Evolutionary conservation across 805 yeast species (phyloP), one percentile per base, ranked within the genome.

Genomic region (Lachancea lanzarotensis): DNA sequence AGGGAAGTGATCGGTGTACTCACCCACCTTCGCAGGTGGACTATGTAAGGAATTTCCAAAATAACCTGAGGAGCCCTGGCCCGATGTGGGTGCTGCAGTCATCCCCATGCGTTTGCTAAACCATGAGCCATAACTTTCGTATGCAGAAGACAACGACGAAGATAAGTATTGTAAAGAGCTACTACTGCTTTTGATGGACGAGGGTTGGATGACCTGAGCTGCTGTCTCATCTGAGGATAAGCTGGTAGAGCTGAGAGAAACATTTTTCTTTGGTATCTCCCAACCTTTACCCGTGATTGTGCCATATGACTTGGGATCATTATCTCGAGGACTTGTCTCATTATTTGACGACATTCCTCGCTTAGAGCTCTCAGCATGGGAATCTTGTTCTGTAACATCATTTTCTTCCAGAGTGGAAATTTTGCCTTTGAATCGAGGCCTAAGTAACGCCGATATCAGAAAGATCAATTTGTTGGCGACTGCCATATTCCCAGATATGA

Each of bases 391-490:
- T 16, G 20, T 22, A 18, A 10, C 31, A 12, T 20, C 37, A 15
- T 15, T 17, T 11, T 12, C 27, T 17, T 54, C 53, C 15, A 18
- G 13, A 9, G 38, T 47, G 46, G 45, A 60, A 57, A 5, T 33
- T 18, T 20, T 19, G 16, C 60, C 55, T 2, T 52, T 46, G 36
- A 55, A 51, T 8, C 62, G 55, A 19, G 60, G 69, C 30, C 76
- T 73, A 15, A 79, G 58, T 20, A 79, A 46, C 0, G 78, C 82
- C 43, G 76, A 70, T 8, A 79, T 49, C 7, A 79, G 73, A 45
- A 76, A 78, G 0, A 78, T 65, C 44, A 79, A 61, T 54, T 78
- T 78, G 52, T 78, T 79, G 1, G 83, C 81, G 9, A 79, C 80
- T 7, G 73, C 73, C 30, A 79, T 76, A 53, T 79, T 79, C 13